Base-by-base conservation (phyloP, 352 stramenopile genomes). In the Pythium monospermum region DNA sequence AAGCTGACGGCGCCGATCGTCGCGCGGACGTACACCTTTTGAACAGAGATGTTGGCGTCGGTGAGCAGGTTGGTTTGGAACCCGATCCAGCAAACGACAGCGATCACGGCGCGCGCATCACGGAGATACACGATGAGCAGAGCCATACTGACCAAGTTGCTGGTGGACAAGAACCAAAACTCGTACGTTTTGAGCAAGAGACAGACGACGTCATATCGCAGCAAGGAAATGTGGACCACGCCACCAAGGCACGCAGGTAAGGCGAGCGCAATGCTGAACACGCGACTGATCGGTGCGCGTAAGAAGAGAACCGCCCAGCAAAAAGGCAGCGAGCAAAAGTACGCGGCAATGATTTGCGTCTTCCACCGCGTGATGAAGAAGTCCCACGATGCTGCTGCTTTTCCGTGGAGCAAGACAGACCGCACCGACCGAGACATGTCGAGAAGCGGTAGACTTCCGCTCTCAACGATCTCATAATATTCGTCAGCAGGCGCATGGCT, bases 91-190 rank as follows among this genome's bases (percentile, higher is more conserved):
- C 61, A 44, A 12, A 53, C 31, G 0, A 47, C 33, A 4, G 35
- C 38, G 13, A 71, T 33, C 32, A 51, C 11, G 37, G 52, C 31
- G 13, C 64, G 43, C 7, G 43, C 11, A 38, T 76, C 68, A 0
- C 33, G 25, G 3, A 76, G 28, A n/a, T 62, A 44, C 5, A 51
- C 1, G 4, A 39, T 41, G 31, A 69, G 54, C 10, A 71, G 32
- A 1, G 45, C 10, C 16, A 53, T 55, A 2, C 50, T 56, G 5
- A 52, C n/a, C 0, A 45, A 21, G 23, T 60, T 63, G 8, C 65
- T 30, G 7, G 52, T 33, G 19, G 64, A 49, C 37, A 73, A 69
- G 57, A 73, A 71, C 61, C 64, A 76, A 30, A 71, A 69, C 35
- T 76, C 68, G 61, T 76, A 71, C 7, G 64, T 69, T 15, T 4